phyloP scores from a whole-genome alignment of 2,329 filamentous ascomycete genomes.

The Venturia carpophila region DNA sequence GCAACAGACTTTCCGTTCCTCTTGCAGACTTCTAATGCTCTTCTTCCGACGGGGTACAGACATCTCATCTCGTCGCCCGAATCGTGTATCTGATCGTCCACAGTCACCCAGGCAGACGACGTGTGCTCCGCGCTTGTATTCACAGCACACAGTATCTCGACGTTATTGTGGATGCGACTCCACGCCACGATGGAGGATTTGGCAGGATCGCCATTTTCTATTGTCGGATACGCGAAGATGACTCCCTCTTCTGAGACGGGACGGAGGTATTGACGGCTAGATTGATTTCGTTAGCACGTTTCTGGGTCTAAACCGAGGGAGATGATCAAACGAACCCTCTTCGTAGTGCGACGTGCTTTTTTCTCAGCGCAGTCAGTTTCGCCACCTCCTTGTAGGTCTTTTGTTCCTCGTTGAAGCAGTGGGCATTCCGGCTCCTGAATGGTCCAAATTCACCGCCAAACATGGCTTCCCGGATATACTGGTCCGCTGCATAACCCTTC shows the following conservation, averaged over 20 bases:
- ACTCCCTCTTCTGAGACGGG: not conserved
- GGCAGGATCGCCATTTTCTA: conserved; percentile 15
- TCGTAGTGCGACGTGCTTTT: not conserved
- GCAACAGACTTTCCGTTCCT: conserved; percentile 2
- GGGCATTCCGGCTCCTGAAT: conserved; percentile 22
- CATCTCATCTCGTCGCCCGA: conserved; percentile 11
- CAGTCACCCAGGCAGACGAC: conserved; percentile 21
- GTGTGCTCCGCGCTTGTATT: conserved; percentile 20
- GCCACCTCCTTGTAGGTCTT: conserved; percentile 1
- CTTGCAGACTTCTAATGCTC: not conserved
- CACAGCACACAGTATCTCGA: conserved; percentile 21
- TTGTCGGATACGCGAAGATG: conserved; percentile 15
- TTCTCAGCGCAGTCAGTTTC: conserved; percentile 2
- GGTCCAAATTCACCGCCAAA: conserved; percentile 24
- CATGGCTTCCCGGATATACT: conserved; percentile 25
- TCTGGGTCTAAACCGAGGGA: not conserved
- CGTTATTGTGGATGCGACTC: conserved; percentile 23
- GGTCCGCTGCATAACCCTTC: conserved; percentile 18
- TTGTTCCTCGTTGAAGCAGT: conserved; percentile 23
- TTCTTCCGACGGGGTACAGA: conserved; percentile 1
- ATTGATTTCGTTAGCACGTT: not conserved
- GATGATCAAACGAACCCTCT: not conserved
- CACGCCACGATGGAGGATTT: conserved; percentile 22
- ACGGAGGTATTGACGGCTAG: conserved; percentile 14
- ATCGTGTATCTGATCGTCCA: conserved; percentile 22